phyloP scores from a whole-genome alignment of 352 stramenopile species.

The Pythium coloratum region DNA sequence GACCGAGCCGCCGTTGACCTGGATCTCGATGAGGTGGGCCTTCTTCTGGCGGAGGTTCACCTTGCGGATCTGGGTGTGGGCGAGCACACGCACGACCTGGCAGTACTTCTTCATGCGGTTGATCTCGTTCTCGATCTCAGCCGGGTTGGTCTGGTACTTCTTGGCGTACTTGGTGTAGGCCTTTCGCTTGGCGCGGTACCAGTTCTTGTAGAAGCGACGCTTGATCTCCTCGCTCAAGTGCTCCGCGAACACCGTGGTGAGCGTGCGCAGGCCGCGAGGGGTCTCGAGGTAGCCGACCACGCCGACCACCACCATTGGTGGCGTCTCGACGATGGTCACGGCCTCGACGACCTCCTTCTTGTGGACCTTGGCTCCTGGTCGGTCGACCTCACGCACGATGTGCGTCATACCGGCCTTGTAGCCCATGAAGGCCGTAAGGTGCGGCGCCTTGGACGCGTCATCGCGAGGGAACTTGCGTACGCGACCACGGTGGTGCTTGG shows the following conservation, averaged over 20 bases:
- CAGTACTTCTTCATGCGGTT: conserved; percentile 99
- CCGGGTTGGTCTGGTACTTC: conserved; percentile 95
- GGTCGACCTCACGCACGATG: conserved; percentile 98
- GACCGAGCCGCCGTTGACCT: conserved; percentile 98
- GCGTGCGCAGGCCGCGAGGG: conserved; percentile 96
- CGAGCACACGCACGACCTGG: conserved; percentile 98
- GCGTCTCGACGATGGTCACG: conserved; percentile 99
- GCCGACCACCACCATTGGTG: conserved; percentile 99
- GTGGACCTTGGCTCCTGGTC: conserved; percentile 99
- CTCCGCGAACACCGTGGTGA: conserved; percentile 99
- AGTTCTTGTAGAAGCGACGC: conserved; percentile 99
- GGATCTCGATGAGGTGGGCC: conserved; percentile 99
- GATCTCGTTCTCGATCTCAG: conserved; percentile 96
- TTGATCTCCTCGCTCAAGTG: conserved; percentile 99
- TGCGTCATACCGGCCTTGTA: conserved; percentile 99
- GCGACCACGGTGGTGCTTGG: conserved; percentile 98
- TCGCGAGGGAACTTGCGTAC: conserved; percentile 99
- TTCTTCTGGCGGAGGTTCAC: conserved; percentile 99
- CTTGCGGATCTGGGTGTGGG: conserved; percentile 99
- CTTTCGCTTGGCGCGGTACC: conserved; percentile 99
- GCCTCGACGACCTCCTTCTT: conserved; percentile 99
- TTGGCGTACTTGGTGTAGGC: conserved; percentile 99
- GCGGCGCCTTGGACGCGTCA: conserved; percentile 93
- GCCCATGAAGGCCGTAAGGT: conserved; percentile 99
- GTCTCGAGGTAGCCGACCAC: conserved; percentile 99